These are phyloP conservation scores for Galerina marginata DNA, from an alignment of 768 basidiomycete genomes.

Conservation along the genomic window DNA sequence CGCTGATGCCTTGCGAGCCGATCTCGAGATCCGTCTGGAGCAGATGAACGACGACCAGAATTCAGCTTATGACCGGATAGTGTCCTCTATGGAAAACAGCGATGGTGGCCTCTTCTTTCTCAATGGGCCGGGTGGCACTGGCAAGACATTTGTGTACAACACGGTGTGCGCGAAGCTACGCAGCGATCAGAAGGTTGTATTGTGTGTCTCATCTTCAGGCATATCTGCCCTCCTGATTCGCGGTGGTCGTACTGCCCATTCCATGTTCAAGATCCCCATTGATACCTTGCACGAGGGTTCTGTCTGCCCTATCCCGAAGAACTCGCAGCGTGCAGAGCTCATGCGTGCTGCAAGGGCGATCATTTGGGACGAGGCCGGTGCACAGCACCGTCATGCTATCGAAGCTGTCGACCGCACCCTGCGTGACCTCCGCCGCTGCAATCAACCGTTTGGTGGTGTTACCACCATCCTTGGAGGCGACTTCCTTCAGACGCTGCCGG, in stretches of 20 bases:
- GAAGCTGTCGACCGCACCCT: constrained; percentile 47
- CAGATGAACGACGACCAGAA: constrained; percentile 34
- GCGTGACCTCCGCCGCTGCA: too few relatives aligned
- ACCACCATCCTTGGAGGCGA: constrained; percentile 10
- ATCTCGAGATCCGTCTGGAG: constrained; percentile 7
- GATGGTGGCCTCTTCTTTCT: constrained; percentile 41
- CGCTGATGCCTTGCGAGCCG: background rate
- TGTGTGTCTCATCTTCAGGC: constrained; percentile 57
- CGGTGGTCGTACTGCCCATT: constrained; percentile 34
- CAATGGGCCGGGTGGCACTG: constrained; percentile 48
- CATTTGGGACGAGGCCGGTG: constrained; percentile 52
- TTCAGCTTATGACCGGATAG: constrained; percentile 16
- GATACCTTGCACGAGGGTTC: constrained; percentile 26
- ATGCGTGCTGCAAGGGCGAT: constrained; percentile 17
- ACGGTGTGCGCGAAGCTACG: constrained; percentile 33
- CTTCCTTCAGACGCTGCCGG: constrained; percentile 17
- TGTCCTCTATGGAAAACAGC: background rate
- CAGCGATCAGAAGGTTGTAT: constrained; percentile 35
- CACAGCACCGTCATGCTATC: constrained; percentile 39
- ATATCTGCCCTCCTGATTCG: constrained; percentile 50
- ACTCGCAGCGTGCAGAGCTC: constrained; percentile 25
- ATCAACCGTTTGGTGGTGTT: background rate
- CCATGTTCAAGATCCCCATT: constrained; percentile 53
- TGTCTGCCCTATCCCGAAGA: constrained; percentile 39
- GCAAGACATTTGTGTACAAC: constrained; percentile 52